Conservation (phyloP, 2,329 filamentous ascomycete genomes). For the Dactylellina parvicollis region DNA sequence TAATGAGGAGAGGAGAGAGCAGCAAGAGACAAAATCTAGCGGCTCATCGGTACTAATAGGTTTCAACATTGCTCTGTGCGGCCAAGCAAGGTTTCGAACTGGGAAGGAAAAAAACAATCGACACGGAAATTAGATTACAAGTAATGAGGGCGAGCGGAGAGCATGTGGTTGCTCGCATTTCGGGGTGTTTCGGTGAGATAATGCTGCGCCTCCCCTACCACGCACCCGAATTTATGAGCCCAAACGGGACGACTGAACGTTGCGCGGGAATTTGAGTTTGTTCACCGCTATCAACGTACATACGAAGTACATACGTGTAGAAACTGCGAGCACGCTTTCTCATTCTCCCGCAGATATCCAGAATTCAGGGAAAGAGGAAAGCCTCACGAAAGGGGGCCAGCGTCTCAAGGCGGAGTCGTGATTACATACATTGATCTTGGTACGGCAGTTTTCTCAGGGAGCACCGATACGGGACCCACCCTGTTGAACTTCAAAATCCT, state of each 20-base stretch:
- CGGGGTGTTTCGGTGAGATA: constrained; percentile 54
- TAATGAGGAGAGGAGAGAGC: constrained; percentile 5
- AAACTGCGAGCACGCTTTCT: too few relatives aligned
- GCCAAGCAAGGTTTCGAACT: constrained; percentile 18
- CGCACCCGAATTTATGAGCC: constrained; percentile 43
- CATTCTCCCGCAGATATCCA: constrained; percentile 5
- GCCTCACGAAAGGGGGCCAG: constrained; percentile 11
- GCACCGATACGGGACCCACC: too few relatives aligned
- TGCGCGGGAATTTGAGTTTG: constrained; percentile 50
- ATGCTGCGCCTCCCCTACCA: constrained; percentile 54
- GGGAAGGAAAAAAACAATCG: constrained; percentile 19
- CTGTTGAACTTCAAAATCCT: constrained; percentile 3
- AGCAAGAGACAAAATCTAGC: constrained; percentile 25
- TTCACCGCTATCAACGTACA: too few relatives aligned
- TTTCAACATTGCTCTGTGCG: constrained; percentile 31
- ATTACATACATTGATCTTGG: too few relatives aligned
- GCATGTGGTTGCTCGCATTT: constrained; percentile 52
- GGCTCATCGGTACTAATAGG: constrained; percentile 28
- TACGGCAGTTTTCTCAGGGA: constrained; percentile 39
- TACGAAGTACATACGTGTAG: too few relatives aligned
- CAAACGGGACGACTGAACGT: constrained; percentile 18
- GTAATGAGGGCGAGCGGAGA: constrained; percentile 1
- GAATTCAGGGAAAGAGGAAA: not conserved
- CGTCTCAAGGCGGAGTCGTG: too few relatives aligned
- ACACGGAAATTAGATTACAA: constrained; percentile 52